Conservation (phyloP, 2,329 filamentous ascomycete species). For the Alternaria novae-zelandiae region DNA sequence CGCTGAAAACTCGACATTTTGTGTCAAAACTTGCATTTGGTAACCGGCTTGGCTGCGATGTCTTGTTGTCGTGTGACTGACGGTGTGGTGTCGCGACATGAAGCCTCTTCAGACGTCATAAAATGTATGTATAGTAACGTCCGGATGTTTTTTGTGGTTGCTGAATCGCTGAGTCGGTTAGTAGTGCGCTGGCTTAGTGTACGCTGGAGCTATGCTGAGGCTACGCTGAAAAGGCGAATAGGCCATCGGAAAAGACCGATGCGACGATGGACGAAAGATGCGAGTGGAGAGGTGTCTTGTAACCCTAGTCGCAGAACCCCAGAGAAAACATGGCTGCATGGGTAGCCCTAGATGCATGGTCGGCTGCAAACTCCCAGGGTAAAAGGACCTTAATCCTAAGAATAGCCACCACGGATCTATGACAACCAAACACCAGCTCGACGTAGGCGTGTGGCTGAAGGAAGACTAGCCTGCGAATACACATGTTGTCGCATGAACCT, state of each 20-base stretch:
- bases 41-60: slow-evolving; percentile 21
- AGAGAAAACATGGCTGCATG: slow-evolving; percentile 3
- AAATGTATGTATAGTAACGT: background rate
- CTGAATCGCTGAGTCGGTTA: background rate
- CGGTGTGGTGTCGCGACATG: background rate
- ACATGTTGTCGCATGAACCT: slow-evolving; percentile 38
- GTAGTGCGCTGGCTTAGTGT: background rate
- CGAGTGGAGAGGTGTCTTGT: slow-evolving; percentile 23
- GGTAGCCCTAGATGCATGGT: slow-evolving; percentile 2
- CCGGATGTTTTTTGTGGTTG: background rate
- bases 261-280: background rate
- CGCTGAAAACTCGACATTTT: background rate
- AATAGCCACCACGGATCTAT: slow-evolving; percentile 27
- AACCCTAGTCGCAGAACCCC: slow-evolving; percentile 18
- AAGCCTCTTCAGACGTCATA: slow-evolving; percentile 9
- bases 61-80: slow-evolving; percentile 1
- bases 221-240: background rate
- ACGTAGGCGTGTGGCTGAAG: slow-evolving; percentile 24
- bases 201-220: background rate
- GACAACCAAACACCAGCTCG: slow-evolving; percentile 27
- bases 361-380: slow-evolving; percentile 25
- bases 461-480: slow-evolving; percentile 32
- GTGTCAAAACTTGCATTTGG: slow-evolving; percentile 1
- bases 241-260: slow-evolving; percentile 1
- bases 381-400: slow-evolving; percentile 43